Evolutionary conservation across 2,329 filamentous ascomycete species (phyloP), one percentile per base, ranked within the genome.

Genomic region (Beauveria medogensis): DNA sequence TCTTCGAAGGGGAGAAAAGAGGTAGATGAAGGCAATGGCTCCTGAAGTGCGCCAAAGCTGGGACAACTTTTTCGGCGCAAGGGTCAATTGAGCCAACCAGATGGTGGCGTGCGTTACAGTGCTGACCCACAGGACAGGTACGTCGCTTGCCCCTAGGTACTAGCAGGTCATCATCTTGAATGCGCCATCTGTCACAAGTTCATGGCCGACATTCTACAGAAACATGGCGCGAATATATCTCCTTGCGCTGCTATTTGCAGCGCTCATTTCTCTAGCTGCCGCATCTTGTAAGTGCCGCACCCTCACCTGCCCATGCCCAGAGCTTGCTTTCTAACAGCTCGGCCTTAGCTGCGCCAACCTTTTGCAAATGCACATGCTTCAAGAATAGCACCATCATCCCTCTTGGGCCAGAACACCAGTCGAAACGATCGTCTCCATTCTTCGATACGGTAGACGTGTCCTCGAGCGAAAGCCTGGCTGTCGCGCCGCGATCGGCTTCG

Each of bases 311-410:
- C 53, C 59, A 30, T 20, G 37, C 46, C 44, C 43, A 52, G 24
- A 7, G 18, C 2, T n/a, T 37, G 9, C 44, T 65, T 61, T 64
- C 69, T 70, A 64, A 72, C 65, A 59, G 43, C 28, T 40, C 6
- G 22, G 59, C 12, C 41, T 16, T 67, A 87, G 84, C 81, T 37
- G 80, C 83, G 48, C 84, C 83, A 20, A 83, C 82, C 2, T 88
- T 87, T 71, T 88, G 85, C 78, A 88, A 88, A 78, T 88, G 85
- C 75, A 87, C 83, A 66, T 88, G 85, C 75, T 86, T 86, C 75
- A 83, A 82, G 67, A 87, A 88, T 75, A 85, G 82, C 77, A 87
- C 84, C 65, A 85, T 88, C 68, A 85, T 88, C 69, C 78, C 81
- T 16, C 78, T 87, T 10, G 81, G 78, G n/a, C 78, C 80, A 3